These are phyloP conservation scores for Flueggea neowawraea DNA, from an alignment of 441 rosid species.

Conservation along the genomic window DNA sequence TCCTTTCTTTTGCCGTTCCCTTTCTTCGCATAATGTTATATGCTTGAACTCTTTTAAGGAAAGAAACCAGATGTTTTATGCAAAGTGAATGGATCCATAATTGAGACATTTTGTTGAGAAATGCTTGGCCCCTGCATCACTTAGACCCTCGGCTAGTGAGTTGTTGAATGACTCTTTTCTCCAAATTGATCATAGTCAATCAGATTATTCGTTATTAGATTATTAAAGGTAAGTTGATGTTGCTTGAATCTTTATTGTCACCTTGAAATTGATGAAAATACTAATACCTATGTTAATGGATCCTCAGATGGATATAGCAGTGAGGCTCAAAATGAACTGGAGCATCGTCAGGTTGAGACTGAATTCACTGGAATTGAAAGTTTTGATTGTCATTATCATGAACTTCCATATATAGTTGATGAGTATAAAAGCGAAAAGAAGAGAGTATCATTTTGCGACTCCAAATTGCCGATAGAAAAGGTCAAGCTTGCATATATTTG, in stretches of 20 bases:
- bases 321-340: slow-evolving; percentile 40
- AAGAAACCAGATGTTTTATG: slow-evolving; percentile 88
- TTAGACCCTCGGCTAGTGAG: slow-evolving; percentile 83
- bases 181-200: slow-evolving; percentile 46
- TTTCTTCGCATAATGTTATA: background rate
- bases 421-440: slow-evolving; percentile 71
- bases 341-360: slow-evolving; percentile 41
- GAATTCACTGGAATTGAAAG: slow-evolving; percentile 61
- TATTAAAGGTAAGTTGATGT: slow-evolving; percentile 39
- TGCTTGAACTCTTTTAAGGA: slow-evolving; percentile 50
- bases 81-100: slow-evolving; percentile 73
- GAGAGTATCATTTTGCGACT: slow-evolving; percentile 61
- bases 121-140: slow-evolving; percentile 87
- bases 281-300: slow-evolving; percentile 34
- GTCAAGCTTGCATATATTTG: slow-evolving; percentile 29
- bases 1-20: background rate
- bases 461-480: slow-evolving; percentile 79
- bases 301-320: slow-evolving; percentile 35
- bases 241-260: slow-evolving; percentile 33
- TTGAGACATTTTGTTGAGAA: slow-evolving; percentile 76
- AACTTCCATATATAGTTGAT: slow-evolving; percentile 60
- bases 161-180: slow-evolving; percentile 82
- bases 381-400: slow-evolving; percentile 62
- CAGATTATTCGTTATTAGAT: slow-evolving; percentile 45
- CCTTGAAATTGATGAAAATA: slow-evolving; percentile 32